Percentiles rank a stretch among this genome's conserved stretches.
Conservation (phyloP, 345 rosid species). For the Eucalyptus coolabah region DNA sequence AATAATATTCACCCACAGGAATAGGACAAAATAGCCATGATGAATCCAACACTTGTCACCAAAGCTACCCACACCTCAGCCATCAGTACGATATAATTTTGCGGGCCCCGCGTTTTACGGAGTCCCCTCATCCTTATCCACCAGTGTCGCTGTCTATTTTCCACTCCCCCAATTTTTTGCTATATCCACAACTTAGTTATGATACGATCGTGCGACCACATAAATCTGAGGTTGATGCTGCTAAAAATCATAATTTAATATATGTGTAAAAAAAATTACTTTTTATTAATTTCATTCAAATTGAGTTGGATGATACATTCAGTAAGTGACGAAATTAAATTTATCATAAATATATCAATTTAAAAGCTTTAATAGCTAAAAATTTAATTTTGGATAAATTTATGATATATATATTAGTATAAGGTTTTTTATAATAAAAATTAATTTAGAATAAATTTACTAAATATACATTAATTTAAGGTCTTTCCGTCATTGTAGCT, state of each 20-base stretch:
- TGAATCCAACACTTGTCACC: neutral
- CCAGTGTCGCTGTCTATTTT: neutral
- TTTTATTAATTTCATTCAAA: no score
- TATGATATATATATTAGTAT: accelerated
- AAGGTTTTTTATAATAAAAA: no score
- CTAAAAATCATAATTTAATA: no score
- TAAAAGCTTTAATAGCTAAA: accelerated
- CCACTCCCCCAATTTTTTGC: neutral
- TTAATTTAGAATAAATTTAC: no score
- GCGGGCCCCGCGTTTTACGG: neutral
- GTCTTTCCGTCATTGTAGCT: neutral
- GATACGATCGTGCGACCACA: no score
- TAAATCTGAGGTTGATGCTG: no score
- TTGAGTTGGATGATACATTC: accelerated
- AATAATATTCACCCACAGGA: neutral
- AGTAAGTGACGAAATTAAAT: accelerated
- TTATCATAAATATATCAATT: no score
- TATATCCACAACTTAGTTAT: neutral
- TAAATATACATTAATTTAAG: no score
- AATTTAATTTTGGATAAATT: no score
- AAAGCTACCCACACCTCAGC: neutral
- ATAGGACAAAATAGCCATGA: neutral
- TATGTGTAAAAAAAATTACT: accelerated
- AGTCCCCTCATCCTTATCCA: neutral
- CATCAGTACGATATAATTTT: neutral